Conservation (phyloP, 768 basidiomycete species). For the Pisolithus sp. region DNA sequence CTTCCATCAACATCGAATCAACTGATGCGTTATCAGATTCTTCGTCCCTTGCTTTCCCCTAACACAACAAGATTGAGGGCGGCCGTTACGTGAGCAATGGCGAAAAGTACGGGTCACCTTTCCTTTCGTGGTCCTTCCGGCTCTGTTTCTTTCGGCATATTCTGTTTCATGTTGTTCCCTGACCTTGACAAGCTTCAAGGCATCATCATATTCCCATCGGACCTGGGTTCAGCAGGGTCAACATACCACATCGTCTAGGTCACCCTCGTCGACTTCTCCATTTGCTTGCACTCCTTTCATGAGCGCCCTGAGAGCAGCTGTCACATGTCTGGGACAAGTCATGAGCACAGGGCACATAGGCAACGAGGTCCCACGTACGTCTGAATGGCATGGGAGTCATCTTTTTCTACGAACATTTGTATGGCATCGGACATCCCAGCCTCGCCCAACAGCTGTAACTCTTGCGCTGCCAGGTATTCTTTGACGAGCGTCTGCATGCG, state of each 20-base stretch:
- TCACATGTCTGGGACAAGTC: conserved; percentile 57
- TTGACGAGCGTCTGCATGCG: conserved; percentile 85
- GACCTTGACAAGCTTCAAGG: conserved; percentile 55
- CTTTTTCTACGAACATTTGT: conserved; percentile 94
- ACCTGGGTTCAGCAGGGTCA: neutral
- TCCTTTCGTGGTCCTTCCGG: conserved; percentile 33
- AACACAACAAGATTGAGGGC: neutral
- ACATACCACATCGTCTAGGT: conserved; percentile 66
- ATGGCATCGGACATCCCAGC: conserved; percentile 91
- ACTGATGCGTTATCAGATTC: conserved; percentile 46
- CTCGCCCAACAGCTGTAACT: conserved; percentile 86
- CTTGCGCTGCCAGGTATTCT: conserved; percentile 89
- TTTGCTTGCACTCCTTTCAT: conserved; percentile 64
- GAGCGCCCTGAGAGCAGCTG: conserved; percentile 47
- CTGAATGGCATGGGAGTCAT: conserved; percentile 88
- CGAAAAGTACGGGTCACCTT: conserved; percentile 32
- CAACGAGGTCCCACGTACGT: conserved; percentile 44
- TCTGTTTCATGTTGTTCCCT: conserved; percentile 63
- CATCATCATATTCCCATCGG: neutral
- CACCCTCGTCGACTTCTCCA: conserved; percentile 64
- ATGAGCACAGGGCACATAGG: neutral
- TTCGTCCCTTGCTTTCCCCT: conserved; percentile 48
- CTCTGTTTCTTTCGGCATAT: conserved; percentile 43
- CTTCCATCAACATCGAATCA: conserved; percentile 77
- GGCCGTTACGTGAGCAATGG: neutral